These are phyloP conservation scores for Oryza rufipogon DNA, from an alignment of 176 grass and related monocot species.

Conservation along the genomic window DNA sequence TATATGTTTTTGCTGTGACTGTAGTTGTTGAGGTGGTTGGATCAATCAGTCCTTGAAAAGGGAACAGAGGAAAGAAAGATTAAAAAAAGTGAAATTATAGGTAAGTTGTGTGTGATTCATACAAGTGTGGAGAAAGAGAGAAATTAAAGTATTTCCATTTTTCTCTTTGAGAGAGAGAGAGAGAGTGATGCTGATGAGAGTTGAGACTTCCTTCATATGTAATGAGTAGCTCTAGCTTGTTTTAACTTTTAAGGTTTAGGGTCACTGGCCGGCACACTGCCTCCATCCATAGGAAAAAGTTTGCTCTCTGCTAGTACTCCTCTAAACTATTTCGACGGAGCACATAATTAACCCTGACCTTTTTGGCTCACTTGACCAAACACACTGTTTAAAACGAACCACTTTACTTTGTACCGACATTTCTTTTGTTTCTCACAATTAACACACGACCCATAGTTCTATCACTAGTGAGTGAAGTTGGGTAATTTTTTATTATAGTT, in stretches of 20 bases:
- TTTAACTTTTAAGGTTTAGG: neutral
- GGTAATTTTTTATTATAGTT: no score
- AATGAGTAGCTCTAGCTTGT: no score
- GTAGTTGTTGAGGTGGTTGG: slow-evolving; percentile 57
- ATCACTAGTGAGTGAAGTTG: neutral
- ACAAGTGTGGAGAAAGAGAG: neutral
- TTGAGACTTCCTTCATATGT: neutral
- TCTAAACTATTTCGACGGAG: neutral
- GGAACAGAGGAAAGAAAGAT: neutral
- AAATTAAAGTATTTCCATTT: no score
- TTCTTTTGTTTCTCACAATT: neutral
- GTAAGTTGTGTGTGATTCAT: neutral
- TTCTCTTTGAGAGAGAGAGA: no score
- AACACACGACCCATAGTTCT: neutral
- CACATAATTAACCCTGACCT: neutral
- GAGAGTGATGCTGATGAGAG: no score
- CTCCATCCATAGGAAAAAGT: neutral
- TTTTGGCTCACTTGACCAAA: neutral
- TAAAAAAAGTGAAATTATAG: neutral
- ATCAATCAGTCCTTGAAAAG: slow-evolving; percentile 1
- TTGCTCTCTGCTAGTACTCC: neutral
- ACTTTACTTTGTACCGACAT: neutral
- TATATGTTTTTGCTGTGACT: slow-evolving; percentile 34
- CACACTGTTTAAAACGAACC: neutral
- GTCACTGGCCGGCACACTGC: neutral